Percentiles rank a stretch among this genome's conserved stretches.
Conservation (phyloP, 2,329 filamentous ascomycete genomes). For the Fusarium nurragi region DNA sequence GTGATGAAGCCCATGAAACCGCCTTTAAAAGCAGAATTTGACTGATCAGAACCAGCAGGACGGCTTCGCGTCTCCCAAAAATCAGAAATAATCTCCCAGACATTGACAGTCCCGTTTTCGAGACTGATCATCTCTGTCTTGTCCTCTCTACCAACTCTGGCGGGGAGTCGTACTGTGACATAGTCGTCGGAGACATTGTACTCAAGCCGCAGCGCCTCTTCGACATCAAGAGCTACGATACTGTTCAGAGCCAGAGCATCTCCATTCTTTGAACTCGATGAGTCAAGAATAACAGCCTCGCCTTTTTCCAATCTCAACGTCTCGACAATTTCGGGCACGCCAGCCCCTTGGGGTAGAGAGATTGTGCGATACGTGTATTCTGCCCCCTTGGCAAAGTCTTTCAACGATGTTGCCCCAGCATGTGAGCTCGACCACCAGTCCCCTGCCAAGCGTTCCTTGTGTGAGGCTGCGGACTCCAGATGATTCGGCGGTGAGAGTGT, state of each 20-base stretch:
- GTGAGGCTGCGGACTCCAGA: slow-evolving; percentile 34
- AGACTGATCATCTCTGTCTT: slow-evolving; percentile 34
- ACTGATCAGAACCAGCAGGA: slow-evolving; percentile 29
- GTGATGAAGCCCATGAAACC: slow-evolving; percentile 87
- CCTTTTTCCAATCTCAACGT: slow-evolving; percentile 52
- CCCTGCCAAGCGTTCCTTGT: slow-evolving; percentile 8
- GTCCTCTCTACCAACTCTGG: background rate
- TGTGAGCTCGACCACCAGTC: slow-evolving; percentile 24
- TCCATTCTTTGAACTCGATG: slow-evolving; percentile 62
- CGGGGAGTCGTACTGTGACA: slow-evolving; percentile 43
- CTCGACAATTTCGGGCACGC: slow-evolving; percentile 66
- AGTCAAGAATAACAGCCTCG: slow-evolving; percentile 68
- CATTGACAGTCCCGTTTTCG: slow-evolving; percentile 45
- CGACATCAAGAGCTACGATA: slow-evolving; percentile 75
- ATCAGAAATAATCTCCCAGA: slow-evolving; percentile 63
- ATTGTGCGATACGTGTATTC: slow-evolving; percentile 56
- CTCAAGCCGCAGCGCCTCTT: slow-evolving; percentile 65
- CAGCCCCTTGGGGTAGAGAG: slow-evolving; percentile 55
- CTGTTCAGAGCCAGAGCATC: slow-evolving; percentile 66
- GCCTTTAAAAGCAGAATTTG: slow-evolving; percentile 72
- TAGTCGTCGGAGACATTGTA: slow-evolving; percentile 62
- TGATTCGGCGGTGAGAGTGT: slow-evolving; percentile 42
- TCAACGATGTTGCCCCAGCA: background rate
- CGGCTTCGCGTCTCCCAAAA: slow-evolving; percentile 51
- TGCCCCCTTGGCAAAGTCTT: slow-evolving; percentile 21